Percentiles rank a stretch among this genome's conserved stretches.
These are phyloP conservation scores for Chamaecyparis obtusa DNA, from an alignment of 75 land plant genomes.

Conservation along the genomic window DNA sequence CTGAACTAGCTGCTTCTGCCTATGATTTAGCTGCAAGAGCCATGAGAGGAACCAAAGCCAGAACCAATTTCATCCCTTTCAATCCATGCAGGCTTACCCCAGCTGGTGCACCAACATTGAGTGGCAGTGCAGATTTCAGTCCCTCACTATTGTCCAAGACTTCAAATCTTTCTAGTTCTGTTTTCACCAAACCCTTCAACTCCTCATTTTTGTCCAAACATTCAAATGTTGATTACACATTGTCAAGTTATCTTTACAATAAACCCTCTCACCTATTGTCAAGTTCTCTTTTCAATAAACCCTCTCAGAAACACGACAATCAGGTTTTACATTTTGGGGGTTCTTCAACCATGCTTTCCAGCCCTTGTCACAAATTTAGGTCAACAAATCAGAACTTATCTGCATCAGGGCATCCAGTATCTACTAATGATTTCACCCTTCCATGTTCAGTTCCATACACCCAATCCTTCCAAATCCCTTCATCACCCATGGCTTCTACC, in stretches of 20 bases:
- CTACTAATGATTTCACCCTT: not conserved
- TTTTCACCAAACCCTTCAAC: no score
- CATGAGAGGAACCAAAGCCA: not conserved
- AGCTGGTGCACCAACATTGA: no score
- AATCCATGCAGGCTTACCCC: not conserved
- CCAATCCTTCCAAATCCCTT: no score
- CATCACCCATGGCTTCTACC: not conserved
- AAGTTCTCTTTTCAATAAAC: no score
- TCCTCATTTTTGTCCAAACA: no score
- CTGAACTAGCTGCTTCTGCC: not conserved
- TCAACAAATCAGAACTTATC: no score
- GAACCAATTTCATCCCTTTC: not conserved
- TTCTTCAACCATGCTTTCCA: not conserved
- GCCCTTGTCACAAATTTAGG: no score
- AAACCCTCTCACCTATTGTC: no score
- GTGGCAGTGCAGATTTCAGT: not conserved
- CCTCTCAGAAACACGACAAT: not conserved
- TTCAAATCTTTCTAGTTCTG: not conserved
- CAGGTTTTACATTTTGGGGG: not conserved
- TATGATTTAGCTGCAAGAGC: no score
- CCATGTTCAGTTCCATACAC: not conserved
- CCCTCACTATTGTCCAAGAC: not conserved
- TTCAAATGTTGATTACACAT: no score
- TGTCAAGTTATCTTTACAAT: no score
- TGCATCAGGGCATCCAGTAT: no score